These are phyloP conservation scores for Wickerhamomyces sp. DNA, from an alignment of 1,139 yeast species.

Conservation along the genomic window DNA sequence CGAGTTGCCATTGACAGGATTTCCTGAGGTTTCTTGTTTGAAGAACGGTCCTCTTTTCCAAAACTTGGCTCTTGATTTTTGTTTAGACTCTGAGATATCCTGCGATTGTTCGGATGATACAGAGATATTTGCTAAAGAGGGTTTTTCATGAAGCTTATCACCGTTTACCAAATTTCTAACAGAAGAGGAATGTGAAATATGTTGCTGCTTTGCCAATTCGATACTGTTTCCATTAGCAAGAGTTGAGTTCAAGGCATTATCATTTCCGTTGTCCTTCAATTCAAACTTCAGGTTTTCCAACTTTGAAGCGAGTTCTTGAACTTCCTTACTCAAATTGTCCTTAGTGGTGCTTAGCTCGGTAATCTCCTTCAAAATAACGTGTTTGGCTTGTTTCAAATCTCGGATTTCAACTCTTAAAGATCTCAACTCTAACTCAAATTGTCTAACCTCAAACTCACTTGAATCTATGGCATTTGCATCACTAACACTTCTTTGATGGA, in stretches of 20 bases:
- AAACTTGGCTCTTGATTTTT: conserved; percentile 35
- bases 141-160: not conserved
- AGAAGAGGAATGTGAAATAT: not conserved
- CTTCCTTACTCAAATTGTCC: conserved; percentile 16
- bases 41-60: conserved; percentile 42
- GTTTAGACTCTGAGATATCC: conserved; percentile 15
- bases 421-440: conserved; percentile 28
- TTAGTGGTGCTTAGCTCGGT: conserved; percentile 31
- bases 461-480: conserved; percentile 26
- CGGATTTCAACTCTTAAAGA: conserved; percentile 29
- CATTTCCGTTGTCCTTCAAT: not conserved
- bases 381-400: conserved; percentile 34
- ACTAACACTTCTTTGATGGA: conserved; percentile 8
- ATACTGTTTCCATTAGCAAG: too few relatives aligned
- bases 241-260: too few relatives aligned
- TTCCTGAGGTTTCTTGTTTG: not conserved
- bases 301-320: conserved; percentile 10
- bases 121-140: not conserved
- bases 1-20: too few relatives aligned
- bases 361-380: conserved; percentile 39
- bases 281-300: conserved; percentile 12
- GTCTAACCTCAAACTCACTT: conserved; percentile 17
- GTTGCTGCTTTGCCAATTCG: not conserved
- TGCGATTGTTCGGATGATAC: conserved; percentile 4
- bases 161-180: not conserved